phyloP scores from a whole-genome alignment of 2,329 filamentous ascomycete species.

The Hymenoscyphus scutula region DNA sequence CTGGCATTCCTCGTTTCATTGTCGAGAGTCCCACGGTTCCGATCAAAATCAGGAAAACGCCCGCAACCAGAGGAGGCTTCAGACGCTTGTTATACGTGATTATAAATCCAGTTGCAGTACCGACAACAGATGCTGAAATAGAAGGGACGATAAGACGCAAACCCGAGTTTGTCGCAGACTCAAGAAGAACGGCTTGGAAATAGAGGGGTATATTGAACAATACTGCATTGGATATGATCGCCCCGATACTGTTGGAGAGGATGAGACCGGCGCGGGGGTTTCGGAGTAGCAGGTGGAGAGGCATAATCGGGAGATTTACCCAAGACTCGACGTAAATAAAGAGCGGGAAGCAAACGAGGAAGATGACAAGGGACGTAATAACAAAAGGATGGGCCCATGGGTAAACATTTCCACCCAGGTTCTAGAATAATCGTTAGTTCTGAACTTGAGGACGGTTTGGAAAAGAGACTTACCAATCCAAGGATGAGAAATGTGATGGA shows the following conservation, averaged over 20 bases:
- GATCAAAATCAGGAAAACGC: constrained; percentile 46
- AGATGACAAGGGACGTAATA: constrained; percentile 49
- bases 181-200: constrained; percentile 72
- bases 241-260: constrained; percentile 52
- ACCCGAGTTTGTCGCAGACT: constrained; percentile 68
- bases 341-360: constrained; percentile 46
- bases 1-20: constrained; percentile 51
- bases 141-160: constrained; percentile 67
- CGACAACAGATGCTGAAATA: constrained; percentile 52
- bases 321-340: constrained; percentile 53
- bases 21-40: constrained; percentile 51
- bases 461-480: constrained; percentile 46
- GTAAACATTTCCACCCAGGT: constrained; percentile 62
- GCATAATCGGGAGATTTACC: constrained; percentile 58
- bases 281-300: constrained; percentile 49
- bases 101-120: constrained; percentile 58
- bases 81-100: constrained; percentile 59
- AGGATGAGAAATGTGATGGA: constrained; percentile 56
- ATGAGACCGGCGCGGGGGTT: constrained; percentile 57
- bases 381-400: constrained; percentile 61
- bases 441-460: not conserved
- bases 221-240: constrained; percentile 53
- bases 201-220: constrained; percentile 67
- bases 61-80: constrained; percentile 57
- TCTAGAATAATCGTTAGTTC: constrained; percentile 39